Conservation (phyloP, 805 yeast species). For the Candida nonsorbophila region DNA sequence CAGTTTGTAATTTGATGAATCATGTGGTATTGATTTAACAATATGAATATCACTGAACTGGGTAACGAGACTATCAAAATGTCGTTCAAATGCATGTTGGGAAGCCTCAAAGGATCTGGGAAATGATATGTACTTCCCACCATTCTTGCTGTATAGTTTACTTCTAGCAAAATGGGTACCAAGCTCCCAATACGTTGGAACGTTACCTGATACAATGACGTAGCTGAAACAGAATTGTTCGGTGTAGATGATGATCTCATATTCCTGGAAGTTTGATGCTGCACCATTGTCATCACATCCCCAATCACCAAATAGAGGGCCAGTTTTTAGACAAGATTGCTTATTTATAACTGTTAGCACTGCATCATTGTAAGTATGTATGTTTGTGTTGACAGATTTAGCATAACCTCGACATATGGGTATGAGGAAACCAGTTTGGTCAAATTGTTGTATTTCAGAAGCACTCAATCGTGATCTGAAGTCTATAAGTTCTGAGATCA, state of each 20-base stretch:
- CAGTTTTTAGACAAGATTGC: conserved; percentile 44
- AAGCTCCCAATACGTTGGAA: conserved; percentile 51
- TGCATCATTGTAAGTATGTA: conserved; percentile 26
- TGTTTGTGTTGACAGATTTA: conserved; percentile 33
- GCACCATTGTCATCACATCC: conserved; percentile 55
- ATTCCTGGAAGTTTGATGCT: conserved; percentile 47
- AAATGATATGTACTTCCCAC: conserved; percentile 38
- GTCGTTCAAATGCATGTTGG: conserved; percentile 46
- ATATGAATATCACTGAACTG: conserved; percentile 49
- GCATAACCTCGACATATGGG: conserved; percentile 50
- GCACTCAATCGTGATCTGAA: conserved; percentile 40
- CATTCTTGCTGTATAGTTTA: conserved; percentile 24
- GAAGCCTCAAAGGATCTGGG: conserved; percentile 52
- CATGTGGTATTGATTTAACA: conserved; percentile 43
- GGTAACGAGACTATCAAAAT: conserved; percentile 41
- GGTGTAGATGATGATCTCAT: conserved; percentile 44
- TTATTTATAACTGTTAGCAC: conserved; percentile 47
- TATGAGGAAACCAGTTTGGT: conserved; percentile 41
- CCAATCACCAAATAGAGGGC: conserved; percentile 51
- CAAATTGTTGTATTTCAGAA: conserved; percentile 37
- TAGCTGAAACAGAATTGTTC: conserved; percentile 38
- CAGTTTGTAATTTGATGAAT: conserved; percentile 38
- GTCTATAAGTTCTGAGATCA: conserved; percentile 40
- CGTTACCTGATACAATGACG: conserved; percentile 46
- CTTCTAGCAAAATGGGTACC: conserved; percentile 36